Evolutionary conservation across 371 early-diverging fungal genomes (phyloP).

Genomic region (Mortierella sp.): DNA sequence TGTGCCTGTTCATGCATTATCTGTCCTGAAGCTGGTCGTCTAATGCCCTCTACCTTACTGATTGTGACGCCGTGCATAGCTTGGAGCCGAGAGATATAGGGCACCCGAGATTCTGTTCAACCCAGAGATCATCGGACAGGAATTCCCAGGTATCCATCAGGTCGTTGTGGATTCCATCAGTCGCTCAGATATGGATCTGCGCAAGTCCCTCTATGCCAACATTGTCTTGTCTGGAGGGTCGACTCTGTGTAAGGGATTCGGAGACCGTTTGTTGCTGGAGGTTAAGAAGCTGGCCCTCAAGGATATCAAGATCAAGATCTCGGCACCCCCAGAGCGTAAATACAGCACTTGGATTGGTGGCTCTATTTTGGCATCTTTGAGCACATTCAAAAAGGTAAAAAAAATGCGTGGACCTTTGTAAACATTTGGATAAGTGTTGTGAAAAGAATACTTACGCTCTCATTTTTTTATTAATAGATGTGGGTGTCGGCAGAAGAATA

Average conservation of each 20-base stretch:
- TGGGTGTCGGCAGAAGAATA: slow-evolving; percentile 56
- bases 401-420: too few relatives aligned
- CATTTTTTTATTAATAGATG: slow-evolving; percentile 29
- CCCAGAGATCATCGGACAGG: slow-evolving; percentile 94
- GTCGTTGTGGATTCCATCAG: slow-evolving; percentile 96
- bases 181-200: slow-evolving; percentile 98
- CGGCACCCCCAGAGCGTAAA: slow-evolving; percentile 99
- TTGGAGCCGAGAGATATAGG: slow-evolving; percentile 81
- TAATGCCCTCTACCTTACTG: too few relatives aligned
- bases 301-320: slow-evolving; percentile 99
- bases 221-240: slow-evolving; percentile 96
- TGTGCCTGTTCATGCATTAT: too few relatives aligned
- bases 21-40: too few relatives aligned
- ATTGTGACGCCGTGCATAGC: too few relatives aligned
- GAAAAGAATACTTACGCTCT: slow-evolving; percentile 41
- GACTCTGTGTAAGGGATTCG: slow-evolving; percentile 97
- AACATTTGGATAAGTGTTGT: too few relatives aligned
- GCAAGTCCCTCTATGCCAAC: slow-evolving; percentile 97
- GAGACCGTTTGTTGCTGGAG: slow-evolving; percentile 99
- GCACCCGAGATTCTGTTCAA: slow-evolving; percentile 99
- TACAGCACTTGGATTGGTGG: slow-evolving; percentile 99
- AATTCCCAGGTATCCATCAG: slow-evolving; percentile 94
- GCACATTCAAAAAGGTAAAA: slow-evolving; percentile 64
- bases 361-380: slow-evolving; percentile 96
- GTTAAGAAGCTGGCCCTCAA: slow-evolving; percentile 98